Conservation (phyloP, 2,329 filamentous ascomycete genomes). For the Trichophyton benhamiae region DNA sequence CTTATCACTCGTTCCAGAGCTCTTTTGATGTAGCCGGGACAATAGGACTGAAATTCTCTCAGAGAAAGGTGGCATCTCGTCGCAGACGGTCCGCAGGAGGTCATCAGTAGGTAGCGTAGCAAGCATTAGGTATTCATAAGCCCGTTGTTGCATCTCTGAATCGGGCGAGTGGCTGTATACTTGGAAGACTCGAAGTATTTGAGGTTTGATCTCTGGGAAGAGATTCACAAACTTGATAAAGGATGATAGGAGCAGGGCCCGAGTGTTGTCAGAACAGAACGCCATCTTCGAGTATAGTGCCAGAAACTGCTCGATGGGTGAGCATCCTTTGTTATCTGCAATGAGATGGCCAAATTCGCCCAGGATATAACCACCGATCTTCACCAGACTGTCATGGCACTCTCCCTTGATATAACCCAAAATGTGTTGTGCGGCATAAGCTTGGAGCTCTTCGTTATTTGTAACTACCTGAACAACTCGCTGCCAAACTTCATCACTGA, state of each 20-base stretch:
- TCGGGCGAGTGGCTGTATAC: slow-evolving; percentile 90
- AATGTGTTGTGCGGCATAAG: slow-evolving; percentile 89
- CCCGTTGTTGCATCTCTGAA: slow-evolving; percentile 87
- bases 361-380: slow-evolving; percentile 91
- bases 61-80: slow-evolving; percentile 98
- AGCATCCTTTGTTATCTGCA: slow-evolving; percentile 81
- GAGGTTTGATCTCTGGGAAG: slow-evolving; percentile 96
- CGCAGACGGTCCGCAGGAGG: slow-evolving; percentile 80
- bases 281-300: slow-evolving; percentile 83
- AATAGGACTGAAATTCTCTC: slow-evolving; percentile 85
- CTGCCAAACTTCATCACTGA: slow-evolving; percentile 98
- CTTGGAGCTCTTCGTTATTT: slow-evolving; percentile 95
- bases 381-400: slow-evolving; percentile 92
- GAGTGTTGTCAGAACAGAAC: slow-evolving; percentile 74
- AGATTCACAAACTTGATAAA: slow-evolving; percentile 98
- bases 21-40: slow-evolving; percentile 87
- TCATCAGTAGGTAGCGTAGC: slow-evolving; percentile 81
- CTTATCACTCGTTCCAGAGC: slow-evolving; percentile 83
- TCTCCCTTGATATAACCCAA: slow-evolving; percentile 85
- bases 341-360: slow-evolving; percentile 96
- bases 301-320: slow-evolving; percentile 93
- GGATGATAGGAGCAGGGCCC: slow-evolving; percentile 86
- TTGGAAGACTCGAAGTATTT: slow-evolving; percentile 79
- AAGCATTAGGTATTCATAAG: slow-evolving; percentile 84
- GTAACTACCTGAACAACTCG: slow-evolving; percentile 97